Evolutionary conservation across 108 stramenopile genomes (phyloP), one percentile per base, ranked within the genome.

Genomic region (Seminavis robusta): DNA sequence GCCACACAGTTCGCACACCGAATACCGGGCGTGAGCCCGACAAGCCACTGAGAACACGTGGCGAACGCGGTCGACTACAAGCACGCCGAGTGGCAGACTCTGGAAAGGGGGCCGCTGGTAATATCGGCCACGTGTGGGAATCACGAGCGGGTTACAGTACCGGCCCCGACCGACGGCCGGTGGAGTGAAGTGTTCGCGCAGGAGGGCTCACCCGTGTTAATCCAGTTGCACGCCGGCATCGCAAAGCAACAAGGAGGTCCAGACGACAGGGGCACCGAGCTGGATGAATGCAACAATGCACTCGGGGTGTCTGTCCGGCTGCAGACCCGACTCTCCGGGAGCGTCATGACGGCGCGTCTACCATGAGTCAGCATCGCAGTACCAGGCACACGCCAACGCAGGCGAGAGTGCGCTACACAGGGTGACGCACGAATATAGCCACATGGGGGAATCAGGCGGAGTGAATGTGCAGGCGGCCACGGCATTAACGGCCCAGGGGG

Each of bases 321-420:
- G 60, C 28, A 23, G 34, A 3, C 13, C 33, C 1, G 60, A 67
- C 33, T 29, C n/a, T n/a, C n/a, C n/a, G n/a, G 43, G 24, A 53
- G 47, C 5, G 33, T 67, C 13, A 15, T 60, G 11, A 67, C 66
- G 4, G 49, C 38, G 20, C 45, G 47, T 2, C 66, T 61, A 28
- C 66, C 66, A 32, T 67, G n/a, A 59, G 66, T 13, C 59, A 59
- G 20, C 49, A 67, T 51, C 59, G 66, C n/a, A 61, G 60, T 30
- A 61, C 60, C 37, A 61, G 66, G 66, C 48, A 46, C 10, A 52
- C 61, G n/a, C n/a, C n/a, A n/a, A n/a, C n/a, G n/a, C n/a, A n/a
- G n/a, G n/a, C n/a, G n/a, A n/a, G n/a, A n/a, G n/a, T n/a, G n/a
- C n/a, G n/a, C n/a, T n/a, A n/a, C n/a, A n/a, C n/a, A n/a, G n/a